Evolutionary conservation across 202 grass and related monocot genomes (phyloP).

Genomic region (Eragrostis tef): DNA sequence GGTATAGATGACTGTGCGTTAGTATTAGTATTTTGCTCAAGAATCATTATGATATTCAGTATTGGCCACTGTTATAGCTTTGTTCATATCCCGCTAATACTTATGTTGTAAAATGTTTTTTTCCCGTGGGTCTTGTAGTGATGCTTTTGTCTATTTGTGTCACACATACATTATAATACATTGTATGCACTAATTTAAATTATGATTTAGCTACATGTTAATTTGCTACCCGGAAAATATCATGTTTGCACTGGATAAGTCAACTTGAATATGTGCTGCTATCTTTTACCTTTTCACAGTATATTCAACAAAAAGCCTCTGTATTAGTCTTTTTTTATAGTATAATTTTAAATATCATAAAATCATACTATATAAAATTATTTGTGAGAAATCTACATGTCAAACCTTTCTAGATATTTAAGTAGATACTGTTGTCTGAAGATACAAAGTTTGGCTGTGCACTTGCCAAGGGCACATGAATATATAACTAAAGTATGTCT

Average conservation of each 20-base stretch:
- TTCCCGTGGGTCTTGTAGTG: not conserved
- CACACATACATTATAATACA: not conserved
- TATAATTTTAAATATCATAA: slow-evolving; percentile 24
- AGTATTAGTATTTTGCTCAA: slow-evolving; percentile 16
- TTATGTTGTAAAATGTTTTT: slow-evolving; percentile 1
- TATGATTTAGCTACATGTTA: not conserved
- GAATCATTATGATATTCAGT: slow-evolving; percentile 16
- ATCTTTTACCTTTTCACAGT: not conserved
- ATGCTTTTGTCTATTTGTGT: slow-evolving; percentile 6
- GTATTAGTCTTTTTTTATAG: not conserved
- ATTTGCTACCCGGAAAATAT: not conserved
- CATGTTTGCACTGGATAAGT: not conserved
- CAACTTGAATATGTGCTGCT: not conserved
- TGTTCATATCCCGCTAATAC: not conserved
- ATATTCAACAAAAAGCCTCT: not conserved
- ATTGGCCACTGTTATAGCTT: slow-evolving; percentile 3
- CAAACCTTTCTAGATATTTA: slow-evolving; percentile 34
- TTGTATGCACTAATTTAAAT: not conserved
- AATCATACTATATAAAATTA: not conserved
- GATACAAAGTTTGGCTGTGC: slow-evolving; percentile 22
- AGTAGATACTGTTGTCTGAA: slow-evolving; percentile 15
- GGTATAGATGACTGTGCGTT: slow-evolving; percentile 53
- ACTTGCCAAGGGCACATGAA: not conserved
- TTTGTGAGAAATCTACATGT: slow-evolving; percentile 21
- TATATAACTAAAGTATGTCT: slow-evolving; percentile 26